Conservation (phyloP, 2,329 filamentous ascomycete species). For the Albifimbria verrucaria region DNA sequence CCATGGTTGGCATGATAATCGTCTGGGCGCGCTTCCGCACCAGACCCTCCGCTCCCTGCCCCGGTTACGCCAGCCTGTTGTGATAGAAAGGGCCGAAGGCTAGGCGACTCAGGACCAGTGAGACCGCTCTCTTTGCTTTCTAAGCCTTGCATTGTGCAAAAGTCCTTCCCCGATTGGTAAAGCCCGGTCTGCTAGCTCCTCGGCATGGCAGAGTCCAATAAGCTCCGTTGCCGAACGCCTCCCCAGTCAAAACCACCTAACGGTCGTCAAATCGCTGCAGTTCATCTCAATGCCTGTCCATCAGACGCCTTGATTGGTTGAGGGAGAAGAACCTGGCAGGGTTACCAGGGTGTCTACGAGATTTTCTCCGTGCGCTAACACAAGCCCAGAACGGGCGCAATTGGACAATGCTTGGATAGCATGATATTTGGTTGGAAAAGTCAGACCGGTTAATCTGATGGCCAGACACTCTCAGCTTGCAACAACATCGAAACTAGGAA, state of each 20-base stretch:
- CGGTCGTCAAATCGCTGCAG: neutral
- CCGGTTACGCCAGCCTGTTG: neutral
- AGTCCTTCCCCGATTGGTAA: neutral
- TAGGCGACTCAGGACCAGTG: neutral
- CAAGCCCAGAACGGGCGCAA: neutral
- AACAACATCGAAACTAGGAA: neutral
- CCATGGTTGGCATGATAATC: too few relatives aligned
- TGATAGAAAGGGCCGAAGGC: neutral
- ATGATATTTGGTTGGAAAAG: too few relatives aligned
- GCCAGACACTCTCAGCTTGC: neutral
- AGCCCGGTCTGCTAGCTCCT: neutral
- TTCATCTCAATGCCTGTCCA: neutral
- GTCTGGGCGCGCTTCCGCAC: neutral
- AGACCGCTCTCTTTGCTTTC: neutral
- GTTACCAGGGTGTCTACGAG: neutral
- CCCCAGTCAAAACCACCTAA: neutral
- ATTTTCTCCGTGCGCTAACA: too few relatives aligned
- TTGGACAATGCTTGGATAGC: neutral
- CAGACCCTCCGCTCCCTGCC: neutral
- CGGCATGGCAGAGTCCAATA: neutral
- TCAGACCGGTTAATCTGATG: neutral
- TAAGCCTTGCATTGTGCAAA: neutral
- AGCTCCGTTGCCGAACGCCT: neutral
- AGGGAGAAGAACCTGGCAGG: neutral
- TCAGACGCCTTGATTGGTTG: neutral